Evolutionary conservation across 2,329 filamentous ascomycete genomes (phyloP), one percentile per base, ranked within the genome.

Genomic region (Chaetomiaceae sp.): DNA sequence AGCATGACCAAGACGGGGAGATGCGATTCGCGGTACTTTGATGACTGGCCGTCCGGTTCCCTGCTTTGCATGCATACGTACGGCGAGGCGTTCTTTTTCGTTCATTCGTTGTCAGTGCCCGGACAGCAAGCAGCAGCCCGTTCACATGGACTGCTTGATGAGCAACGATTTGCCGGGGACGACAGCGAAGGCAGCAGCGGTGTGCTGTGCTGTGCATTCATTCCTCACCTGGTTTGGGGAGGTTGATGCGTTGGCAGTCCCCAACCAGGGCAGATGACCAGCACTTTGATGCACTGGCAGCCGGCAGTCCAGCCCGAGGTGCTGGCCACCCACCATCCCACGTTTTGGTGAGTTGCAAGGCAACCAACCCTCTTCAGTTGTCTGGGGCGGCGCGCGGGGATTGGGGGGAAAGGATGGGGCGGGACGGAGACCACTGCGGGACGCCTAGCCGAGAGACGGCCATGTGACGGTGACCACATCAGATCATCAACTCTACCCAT

Each of bases 161-260:
- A 3, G 36, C 38, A 38, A 38, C 49, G 39, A 48, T 39, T 37
- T n/a, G 49, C 37, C 40, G 18, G 17, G n/a, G n/a, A n/a, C n/a
- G n/a, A 42, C 35, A 40, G 42, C 44, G 40, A 32, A n/a, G 44
- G 38, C 18, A 34, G 29, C 20, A 20, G 29, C 29, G 29, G 29
- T 32, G 29, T n/a, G 22, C 22, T 6, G 22, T 24, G 6, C 9
- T 24, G n/a, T n/a, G n/a, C n/a, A n/a, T n/a, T n/a, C 45, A 46
- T 51, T 47, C 48, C 55, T 55, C 55, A 57, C 54, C 50, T 56
- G 55, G 46, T 30, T n/a, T n/a, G n/a, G 15, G 41, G 17, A 26
- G 32, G 45, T 53, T 58, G 55, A 58, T 58, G 55, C 52, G 55
- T 54, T 58, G 55, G 52, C 55, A 58, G 38, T 55, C 50, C 34